Evolutionary conservation across 108 stramenopile species (phyloP).

Genomic region (Schizochytrium sp.): DNA sequence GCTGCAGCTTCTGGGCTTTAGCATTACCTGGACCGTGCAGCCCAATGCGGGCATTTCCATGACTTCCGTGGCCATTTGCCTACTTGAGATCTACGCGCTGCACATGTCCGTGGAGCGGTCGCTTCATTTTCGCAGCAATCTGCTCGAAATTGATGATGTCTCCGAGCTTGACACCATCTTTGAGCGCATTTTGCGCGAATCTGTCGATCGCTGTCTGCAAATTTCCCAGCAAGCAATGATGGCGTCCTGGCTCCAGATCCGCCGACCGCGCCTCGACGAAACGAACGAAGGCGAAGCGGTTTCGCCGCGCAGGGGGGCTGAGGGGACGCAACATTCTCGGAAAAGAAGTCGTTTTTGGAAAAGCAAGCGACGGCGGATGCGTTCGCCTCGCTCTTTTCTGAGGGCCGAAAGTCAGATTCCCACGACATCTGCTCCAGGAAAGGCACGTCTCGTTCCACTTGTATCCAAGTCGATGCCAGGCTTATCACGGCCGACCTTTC

Average conservation of each 20-base stretch:
- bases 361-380: no score
- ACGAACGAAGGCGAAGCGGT: not conserved
- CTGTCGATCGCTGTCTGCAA: slow-evolving; percentile 6
- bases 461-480: no score
- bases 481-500: no score
- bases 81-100: not conserved
- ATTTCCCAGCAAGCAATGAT: slow-evolving; percentile 14
- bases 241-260: not conserved
- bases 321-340: no score
- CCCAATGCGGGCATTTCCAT: slow-evolving; percentile 3
- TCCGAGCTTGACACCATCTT: not conserved
- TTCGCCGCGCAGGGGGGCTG: not conserved
- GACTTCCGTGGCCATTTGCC: not conserved
- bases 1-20: not conserved
- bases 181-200: not conserved
- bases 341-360: no score
- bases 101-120: not conserved
- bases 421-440: no score
- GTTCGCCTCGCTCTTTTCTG: no score
- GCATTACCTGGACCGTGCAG: not conserved
- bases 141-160: not conserved
- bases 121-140: not conserved
- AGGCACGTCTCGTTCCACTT: no score
- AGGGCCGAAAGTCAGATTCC: no score
- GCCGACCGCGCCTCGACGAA: not conserved